Conservation (phyloP, 2,329 filamentous ascomycete species). For the Trichoderma breve region DNA sequence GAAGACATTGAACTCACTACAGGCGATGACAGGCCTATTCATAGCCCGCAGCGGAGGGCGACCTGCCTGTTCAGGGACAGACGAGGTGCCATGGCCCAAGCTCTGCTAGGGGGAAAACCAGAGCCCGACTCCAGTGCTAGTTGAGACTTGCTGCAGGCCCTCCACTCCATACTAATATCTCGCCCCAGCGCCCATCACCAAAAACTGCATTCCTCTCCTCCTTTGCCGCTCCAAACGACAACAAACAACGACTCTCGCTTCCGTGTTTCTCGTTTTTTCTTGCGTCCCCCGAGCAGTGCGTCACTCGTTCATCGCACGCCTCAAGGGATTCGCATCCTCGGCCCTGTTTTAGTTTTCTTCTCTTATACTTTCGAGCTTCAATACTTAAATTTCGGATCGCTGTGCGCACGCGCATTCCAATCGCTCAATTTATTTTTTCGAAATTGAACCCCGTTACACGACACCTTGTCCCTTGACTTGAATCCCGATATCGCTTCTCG, state of each 20-base stretch:
- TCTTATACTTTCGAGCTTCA: background rate
- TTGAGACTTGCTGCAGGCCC: background rate
- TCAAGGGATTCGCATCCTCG: background rate
- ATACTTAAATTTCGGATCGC: background rate
- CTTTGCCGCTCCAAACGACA: background rate
- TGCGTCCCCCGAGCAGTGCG: background rate
- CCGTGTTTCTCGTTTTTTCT: background rate
- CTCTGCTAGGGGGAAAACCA: background rate
- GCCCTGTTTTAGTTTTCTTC: background rate
- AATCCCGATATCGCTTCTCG: background rate
- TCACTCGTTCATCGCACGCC: slow-evolving; percentile 4
- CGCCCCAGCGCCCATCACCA: background rate
- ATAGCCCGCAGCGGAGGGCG: background rate
- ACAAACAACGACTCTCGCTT: slow-evolving; percentile 7
- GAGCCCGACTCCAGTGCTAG: background rate
- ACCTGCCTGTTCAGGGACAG: background rate
- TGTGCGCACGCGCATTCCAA: background rate
- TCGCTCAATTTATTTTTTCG: background rate
- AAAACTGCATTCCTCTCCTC: background rate
- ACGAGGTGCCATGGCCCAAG: background rate
- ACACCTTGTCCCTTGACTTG: background rate
- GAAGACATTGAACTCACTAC: background rate
- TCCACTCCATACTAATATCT: background rate
- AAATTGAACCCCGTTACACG: background rate
- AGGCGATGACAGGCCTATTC: background rate